Evolutionary conservation across 1,139 yeast species (phyloP), one percentile per base, ranked within the genome.

Genomic region (Debaryomyces robertsiae): DNA sequence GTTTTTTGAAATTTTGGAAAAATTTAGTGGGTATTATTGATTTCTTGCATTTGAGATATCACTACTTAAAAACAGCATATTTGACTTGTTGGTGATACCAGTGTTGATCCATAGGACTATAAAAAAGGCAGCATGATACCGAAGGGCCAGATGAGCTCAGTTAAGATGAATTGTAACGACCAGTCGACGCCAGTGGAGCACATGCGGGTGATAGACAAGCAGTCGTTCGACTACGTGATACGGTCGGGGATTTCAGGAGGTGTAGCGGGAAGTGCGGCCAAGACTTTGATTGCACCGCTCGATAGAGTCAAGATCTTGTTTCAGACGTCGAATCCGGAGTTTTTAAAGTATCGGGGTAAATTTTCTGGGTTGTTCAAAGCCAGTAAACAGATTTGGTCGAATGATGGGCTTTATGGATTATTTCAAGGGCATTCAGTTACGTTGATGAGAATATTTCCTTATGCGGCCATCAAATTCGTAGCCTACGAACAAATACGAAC

Each of bases 361-460:
- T 78, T 86, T 53, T 64, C 70, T 23, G 99, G 98, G 2, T 69
- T 93, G 40, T 73, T 81, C 44, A 68, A 71, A 36, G 98, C 98
- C 0, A 85, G 85, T 0, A 65, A 67, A 31, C 76, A 79, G 44
- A 91, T 93, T 27, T 79, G 81, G 67, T 44, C 54, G 6, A 71
- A 69, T 30, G 95, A 88, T 58, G 98, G 98, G n/a, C 40, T 82
- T 1, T 49, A 68, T 34, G 98, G 98, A 1, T 77, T 93, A 43
- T 93, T 82, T 60, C 96, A 91, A 55, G 99, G 99, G 28, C 98
- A 93, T 61, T 86, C 95, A 2, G 96, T 95, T 0, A 93, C 98
- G 0, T 68, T 93, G 38, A 62, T 91, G 32, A 73, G 99, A 46
- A 89, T 93, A 6, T 93, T 93, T 63, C 99, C 99, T 1, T 93